Evolutionary conservation across 257 asterid species (phyloP).

Genomic region (Cinchona pubescens): DNA sequence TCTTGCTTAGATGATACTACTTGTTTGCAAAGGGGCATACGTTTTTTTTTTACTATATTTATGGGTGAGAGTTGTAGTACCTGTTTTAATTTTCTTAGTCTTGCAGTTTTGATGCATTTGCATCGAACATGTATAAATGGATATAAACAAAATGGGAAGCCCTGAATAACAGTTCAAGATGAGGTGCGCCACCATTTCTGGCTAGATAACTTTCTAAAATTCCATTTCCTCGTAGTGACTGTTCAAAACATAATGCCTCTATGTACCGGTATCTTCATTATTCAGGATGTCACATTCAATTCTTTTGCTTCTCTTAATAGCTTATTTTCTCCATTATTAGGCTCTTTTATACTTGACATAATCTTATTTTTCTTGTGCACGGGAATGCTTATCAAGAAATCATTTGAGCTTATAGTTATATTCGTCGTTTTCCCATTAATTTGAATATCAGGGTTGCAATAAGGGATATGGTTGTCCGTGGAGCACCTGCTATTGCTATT

Average conservation of each 20-base stretch:
- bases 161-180: not conserved
- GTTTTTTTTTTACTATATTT: no score
- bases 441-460: conserved; percentile 65
- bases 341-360: not conserved
- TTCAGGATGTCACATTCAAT: not conserved
- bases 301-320: not conserved
- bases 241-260: no score
- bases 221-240: not conserved
- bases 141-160: not conserved
- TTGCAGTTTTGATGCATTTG: not conserved
- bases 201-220: no score
- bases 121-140: not conserved
- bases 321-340: not conserved
- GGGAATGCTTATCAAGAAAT: not conserved
- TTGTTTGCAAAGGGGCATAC: not conserved
- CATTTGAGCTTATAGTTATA: not conserved
- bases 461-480: conserved; percentile 96
- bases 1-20: not conserved
- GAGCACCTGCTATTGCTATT: conserved; percentile 98
- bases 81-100: no score
- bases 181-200: not conserved
- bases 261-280: not conserved
- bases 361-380: not conserved
- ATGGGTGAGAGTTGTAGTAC: no score
- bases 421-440: not conserved